phyloP scores from a whole-genome alignment of 1,284 basidiomycete species.

The Cutaneotrichosporon cutaneum region DNA sequence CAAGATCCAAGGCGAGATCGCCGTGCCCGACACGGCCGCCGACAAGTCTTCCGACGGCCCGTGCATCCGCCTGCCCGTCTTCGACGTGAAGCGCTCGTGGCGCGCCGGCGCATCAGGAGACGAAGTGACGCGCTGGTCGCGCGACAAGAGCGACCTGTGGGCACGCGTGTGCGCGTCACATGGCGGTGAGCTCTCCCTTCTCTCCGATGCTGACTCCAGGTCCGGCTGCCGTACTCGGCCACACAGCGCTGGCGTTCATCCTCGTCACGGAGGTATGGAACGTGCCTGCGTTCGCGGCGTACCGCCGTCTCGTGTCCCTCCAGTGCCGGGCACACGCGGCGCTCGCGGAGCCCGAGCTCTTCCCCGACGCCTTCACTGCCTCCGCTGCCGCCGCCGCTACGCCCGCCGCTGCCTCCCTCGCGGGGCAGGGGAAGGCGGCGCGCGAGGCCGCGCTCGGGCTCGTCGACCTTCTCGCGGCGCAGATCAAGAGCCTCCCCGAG shows the following conservation, averaged over 20 bases:
- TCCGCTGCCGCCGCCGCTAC: neutral
- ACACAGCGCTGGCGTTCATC: constrained; percentile 54
- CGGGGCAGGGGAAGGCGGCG: too few species aligned
- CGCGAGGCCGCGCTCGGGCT: constrained; percentile 24
- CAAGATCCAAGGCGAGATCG: neutral
- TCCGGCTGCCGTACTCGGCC: constrained; percentile 42
- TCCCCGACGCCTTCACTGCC: neutral
- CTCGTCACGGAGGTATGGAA: constrained; percentile 53
- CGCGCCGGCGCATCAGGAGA: constrained; percentile 50
- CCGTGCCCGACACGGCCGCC: neutral
- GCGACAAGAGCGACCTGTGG: constrained; percentile 54
- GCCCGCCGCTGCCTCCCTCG: too few species aligned
- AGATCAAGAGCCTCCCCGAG: constrained; percentile 45
- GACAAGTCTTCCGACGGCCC: neutral
- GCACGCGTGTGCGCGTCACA: constrained; percentile 37
- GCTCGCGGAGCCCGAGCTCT: constrained; percentile 17
- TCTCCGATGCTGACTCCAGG: constrained; percentile 32
- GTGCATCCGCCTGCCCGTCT: constrained; percentile 36
- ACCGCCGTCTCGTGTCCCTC: constrained; percentile 51
- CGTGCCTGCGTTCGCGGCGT: constrained; percentile 49
- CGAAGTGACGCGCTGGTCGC: constrained; percentile 50
- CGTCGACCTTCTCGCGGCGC: constrained; percentile 41
- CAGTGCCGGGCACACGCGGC: constrained; percentile 39
- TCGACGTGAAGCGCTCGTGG: constrained; percentile 54
- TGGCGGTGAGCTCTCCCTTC: constrained; percentile 41